phyloP scores from a whole-genome alignment of 345 rosid genomes.

The Cardamine chenopodiifolia region DNA sequence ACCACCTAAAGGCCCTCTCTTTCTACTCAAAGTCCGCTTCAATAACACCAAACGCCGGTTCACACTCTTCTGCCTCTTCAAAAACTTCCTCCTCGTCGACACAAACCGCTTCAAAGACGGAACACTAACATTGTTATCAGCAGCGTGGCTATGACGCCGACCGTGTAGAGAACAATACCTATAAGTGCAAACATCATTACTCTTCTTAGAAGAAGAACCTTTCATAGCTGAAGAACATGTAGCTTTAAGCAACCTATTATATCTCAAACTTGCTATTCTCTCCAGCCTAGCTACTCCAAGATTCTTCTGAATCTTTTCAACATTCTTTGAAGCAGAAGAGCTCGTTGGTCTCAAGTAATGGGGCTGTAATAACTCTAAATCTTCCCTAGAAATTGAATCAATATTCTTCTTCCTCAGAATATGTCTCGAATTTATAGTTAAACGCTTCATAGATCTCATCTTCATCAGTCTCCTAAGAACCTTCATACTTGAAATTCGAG shows the following conservation, averaged over 20 bases:
- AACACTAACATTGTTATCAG: constrained; percentile 20
- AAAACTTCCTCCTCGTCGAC: constrained; percentile 59
- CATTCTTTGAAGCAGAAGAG: constrained; percentile 42
- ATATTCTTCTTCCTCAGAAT: constrained; percentile 17
- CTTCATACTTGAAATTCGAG: constrained; percentile 56
- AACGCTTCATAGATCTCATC: constrained; percentile 49
- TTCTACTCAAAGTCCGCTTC: constrained; percentile 41
- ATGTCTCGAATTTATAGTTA: constrained; percentile 27
- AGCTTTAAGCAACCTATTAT: constrained; percentile 48
- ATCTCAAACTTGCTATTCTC: constrained; percentile 58
- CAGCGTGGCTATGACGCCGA: constrained; percentile 49
- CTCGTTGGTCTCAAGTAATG: constrained; percentile 45
- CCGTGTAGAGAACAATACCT: constrained; percentile 93
- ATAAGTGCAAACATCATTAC: constrained; percentile 56
- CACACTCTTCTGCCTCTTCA: constrained; percentile 54
- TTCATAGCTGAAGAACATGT: constrained; percentile 89
- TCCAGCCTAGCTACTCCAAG: constrained; percentile 43
- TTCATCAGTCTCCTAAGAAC: constrained; percentile 54
- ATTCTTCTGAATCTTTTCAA: constrained; percentile 32
- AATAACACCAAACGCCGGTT: constrained; percentile 45
- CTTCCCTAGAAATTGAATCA: constrained; percentile 14
- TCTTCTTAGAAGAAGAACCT: constrained; percentile 58
- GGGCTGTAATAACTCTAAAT: constrained; percentile 26
- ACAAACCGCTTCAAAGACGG: constrained; percentile 66
- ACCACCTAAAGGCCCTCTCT: constrained; percentile 42